Percentiles rank a stretch among this genome's conserved stretches.
Evolutionary conservation across 495 filamentous ascomycete species (phyloP).

Genomic region (Parmelia sp.): DNA sequence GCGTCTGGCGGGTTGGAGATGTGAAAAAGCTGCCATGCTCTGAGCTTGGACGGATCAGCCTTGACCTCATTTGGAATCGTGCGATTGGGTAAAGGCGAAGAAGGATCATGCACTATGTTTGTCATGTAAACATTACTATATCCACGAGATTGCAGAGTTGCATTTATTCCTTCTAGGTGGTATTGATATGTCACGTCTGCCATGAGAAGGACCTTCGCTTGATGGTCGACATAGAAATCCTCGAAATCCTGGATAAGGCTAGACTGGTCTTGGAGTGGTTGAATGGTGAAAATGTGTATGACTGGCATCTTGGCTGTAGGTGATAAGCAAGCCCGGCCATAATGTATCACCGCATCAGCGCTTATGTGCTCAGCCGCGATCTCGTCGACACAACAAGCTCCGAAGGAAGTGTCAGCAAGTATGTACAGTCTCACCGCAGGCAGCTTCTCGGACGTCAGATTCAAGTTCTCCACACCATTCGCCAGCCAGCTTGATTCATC

Average conservation of each 20-base stretch:
- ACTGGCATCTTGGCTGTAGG: constrained; percentile 85
- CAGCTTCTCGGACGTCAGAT: constrained; percentile 18
- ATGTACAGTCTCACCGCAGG: constrained; percentile 62
- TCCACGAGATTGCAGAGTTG: constrained; percentile 49
- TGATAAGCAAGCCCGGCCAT: constrained; percentile 85
- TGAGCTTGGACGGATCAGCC: constrained; percentile 47
- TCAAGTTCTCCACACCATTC: constrained; percentile 21
- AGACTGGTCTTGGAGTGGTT: constrained; percentile 51
- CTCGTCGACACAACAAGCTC: constrained; percentile 95
- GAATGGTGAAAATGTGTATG: constrained; percentile 82
- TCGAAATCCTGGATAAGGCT: constrained; percentile 56
- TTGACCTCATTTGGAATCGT: constrained; percentile 48
- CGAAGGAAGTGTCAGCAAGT: constrained; percentile 93
- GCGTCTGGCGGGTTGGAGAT: constrained; percentile 78
- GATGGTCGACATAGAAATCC: constrained; percentile 55
- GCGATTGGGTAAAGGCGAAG: constrained; percentile 80
- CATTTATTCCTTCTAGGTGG: constrained; percentile 53
- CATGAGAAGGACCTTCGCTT: constrained; percentile 67
- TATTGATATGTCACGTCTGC: constrained; percentile 82
- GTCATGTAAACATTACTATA: constrained; percentile 67
- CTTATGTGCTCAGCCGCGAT: constrained; percentile 91
- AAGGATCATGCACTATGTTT: constrained; percentile 68
- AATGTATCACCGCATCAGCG: constrained; percentile 90
- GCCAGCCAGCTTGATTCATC: neutral
- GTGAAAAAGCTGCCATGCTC: constrained; percentile 78